Base-by-base conservation (phyloP, 495 filamentous ascomycete genomes). In the Margaritispora aquatica region DNA sequence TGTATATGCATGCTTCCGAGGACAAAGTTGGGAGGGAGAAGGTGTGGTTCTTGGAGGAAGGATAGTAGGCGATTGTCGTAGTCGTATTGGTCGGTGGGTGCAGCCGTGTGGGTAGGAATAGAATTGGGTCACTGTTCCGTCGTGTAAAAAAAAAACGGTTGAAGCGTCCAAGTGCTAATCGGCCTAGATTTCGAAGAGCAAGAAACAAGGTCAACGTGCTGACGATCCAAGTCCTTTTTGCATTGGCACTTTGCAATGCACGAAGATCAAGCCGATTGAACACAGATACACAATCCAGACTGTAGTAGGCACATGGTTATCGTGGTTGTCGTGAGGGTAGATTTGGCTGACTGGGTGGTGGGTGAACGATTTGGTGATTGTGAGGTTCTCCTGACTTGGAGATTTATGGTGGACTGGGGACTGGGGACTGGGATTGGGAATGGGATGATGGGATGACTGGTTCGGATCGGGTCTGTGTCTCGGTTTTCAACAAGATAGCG, bases 1-100 rank as follows among this genome's bases (percentile, higher is more conserved):
- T 62, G 62, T 29, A 62, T 20, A 41, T 63, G 63, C 63, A 66
- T 64, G 55, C 38, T 63, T 20, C 61, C 61, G 60, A 24, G 36
- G 38, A 46, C 20, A 41, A 52, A 38, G 10, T 15, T 15, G 47
- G n/a, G 31, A 57, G 24, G 23, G 58, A 29, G 57, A 26, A 34
- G 13, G 29, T n/a, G n/a, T n/a, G n/a, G 61, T 31, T 48, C 27
- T 52, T 46, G 53, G 55, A 50, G 47, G 53, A n/a, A n/a, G n/a
- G n/a, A n/a, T n/a, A n/a, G n/a, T 31, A 55, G 34, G 23, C 26
- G 26, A 41, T 5, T 15, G 52, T 54, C 8, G 50, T 26, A 52
- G 17, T 29, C 7, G 24, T 48, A 41, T 44, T 44, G 38, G 49
- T 34, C n/a, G 19, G 23, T 57, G 48, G 47, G n/a, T 7, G n/a